A percentile compares a stretch with the other conserved stretches of the same genome.
Evolutionary conservation across 2,329 filamentous ascomycete species (phyloP).

Genomic region (Grosmannia penicillata): DNA sequence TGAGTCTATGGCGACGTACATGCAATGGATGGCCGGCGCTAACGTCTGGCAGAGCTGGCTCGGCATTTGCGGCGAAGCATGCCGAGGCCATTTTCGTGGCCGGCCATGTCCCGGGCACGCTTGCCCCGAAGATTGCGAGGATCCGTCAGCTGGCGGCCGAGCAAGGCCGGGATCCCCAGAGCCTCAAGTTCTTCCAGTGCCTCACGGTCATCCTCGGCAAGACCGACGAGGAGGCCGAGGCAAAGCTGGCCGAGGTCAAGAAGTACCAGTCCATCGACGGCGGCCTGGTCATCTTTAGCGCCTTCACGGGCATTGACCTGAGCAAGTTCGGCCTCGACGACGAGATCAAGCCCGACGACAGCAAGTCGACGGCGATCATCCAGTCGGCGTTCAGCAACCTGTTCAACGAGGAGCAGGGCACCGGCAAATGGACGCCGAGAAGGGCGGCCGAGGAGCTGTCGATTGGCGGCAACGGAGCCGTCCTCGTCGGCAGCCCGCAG

Average conservation of each 20-base stretch:
- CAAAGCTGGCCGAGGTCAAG: constrained; percentile 39
- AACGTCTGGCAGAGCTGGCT: no score
- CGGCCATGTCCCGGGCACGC: constrained; percentile 7
- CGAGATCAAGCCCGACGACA: constrained; percentile 23
- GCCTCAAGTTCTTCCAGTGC: constrained; percentile 12
- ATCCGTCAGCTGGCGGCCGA: constrained; percentile 24
- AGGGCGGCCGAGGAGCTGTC: constrained; percentile 43
- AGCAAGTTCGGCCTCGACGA: constrained; percentile 23
- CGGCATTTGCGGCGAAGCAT: constrained; percentile 12
- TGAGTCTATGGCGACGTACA: constrained; percentile 13
- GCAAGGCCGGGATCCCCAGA: constrained; percentile 9
- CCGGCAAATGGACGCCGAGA: constrained; percentile 54
- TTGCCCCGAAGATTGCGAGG: constrained; percentile 6
- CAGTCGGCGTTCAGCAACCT: constrained; percentile 14
- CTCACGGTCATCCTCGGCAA: constrained; percentile 11
- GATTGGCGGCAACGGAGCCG: constrained; percentile 11
- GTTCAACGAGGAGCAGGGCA: constrained; percentile 3
- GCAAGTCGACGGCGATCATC: constrained; percentile 24
- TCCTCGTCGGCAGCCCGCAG: constrained; percentile 46
- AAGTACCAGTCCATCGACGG: constrained; percentile 47
- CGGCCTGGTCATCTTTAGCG: constrained; percentile 55
- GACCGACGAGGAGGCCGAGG: constrained; percentile 12
- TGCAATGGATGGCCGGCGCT: no score
- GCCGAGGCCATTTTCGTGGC: constrained; percentile 13
- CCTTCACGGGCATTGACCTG: constrained; percentile 51